phyloP scores from a whole-genome alignment of 768 basidiomycete species.

The Leccinum variicolor region DNA sequence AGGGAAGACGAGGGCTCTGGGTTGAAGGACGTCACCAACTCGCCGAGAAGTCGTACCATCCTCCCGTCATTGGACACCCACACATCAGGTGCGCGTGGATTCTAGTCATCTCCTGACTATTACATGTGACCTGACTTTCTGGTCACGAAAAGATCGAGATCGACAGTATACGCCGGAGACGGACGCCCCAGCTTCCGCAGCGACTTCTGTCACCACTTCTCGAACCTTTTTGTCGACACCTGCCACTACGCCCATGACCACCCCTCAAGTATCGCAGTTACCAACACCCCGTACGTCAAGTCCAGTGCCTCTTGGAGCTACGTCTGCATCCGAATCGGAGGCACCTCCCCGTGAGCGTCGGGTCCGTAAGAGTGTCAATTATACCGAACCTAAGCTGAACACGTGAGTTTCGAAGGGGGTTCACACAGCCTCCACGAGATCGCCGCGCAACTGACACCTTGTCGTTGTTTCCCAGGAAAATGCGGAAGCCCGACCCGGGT shows the following conservation, averaged over 20 bases:
- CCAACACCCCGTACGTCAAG: constrained; percentile 54
- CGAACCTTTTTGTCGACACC: constrained; percentile 43
- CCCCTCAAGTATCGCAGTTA: constrained; percentile 34
- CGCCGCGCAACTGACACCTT: constrained; percentile 5
- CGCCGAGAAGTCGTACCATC: constrained; percentile 37
- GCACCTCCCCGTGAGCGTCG: constrained; percentile 45
- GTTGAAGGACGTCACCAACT: constrained; percentile 65
- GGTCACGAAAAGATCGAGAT: constrained; percentile 31
- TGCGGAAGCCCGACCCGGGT: constrained; percentile 76
- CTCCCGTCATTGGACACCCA: constrained; percentile 38
- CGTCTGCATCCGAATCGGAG: constrained; percentile 33
- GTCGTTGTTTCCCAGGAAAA: constrained; percentile 53
- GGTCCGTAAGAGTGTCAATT: constrained; percentile 77
- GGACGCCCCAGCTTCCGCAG: constrained; percentile 35
- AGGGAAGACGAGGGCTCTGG: constrained; percentile 35
- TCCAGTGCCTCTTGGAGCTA: constrained; percentile 36
- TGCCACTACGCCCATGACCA: constrained; percentile 38
- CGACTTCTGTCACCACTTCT: constrained; percentile 33
- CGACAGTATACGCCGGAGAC: constrained; percentile 36
- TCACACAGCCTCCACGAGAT: background rate
- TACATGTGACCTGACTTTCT: constrained; percentile 13
- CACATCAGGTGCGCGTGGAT: constrained; percentile 31
- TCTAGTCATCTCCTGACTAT: background rate
- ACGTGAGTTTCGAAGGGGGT: constrained; percentile 51
- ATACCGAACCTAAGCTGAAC: constrained; percentile 84